Conservation (phyloP, 371 early-diverging fungal species). For the Mycotypha africana region DNA sequence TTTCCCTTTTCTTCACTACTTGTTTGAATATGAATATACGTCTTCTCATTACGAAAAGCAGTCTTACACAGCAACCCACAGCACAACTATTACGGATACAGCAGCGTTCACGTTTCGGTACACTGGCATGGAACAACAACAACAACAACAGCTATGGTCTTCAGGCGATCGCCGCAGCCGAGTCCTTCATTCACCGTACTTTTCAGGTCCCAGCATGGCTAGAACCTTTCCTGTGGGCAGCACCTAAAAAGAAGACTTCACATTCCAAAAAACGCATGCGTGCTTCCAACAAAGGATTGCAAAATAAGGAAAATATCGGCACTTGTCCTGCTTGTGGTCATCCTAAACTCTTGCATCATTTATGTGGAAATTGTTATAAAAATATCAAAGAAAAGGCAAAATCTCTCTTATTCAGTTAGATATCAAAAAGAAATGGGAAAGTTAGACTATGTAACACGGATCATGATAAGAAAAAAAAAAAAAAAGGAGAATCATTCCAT, state of each 20-base stretch:
- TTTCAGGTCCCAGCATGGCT: slow-evolving; percentile 44
- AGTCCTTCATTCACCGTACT: slow-evolving; percentile 11
- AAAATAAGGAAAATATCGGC: slow-evolving; percentile 66
- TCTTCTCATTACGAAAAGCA: slow-evolving; percentile 1
- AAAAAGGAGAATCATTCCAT: too few species aligned
- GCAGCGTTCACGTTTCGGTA: slow-evolving; percentile 15
- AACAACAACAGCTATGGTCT: neutral
- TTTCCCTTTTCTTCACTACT: slow-evolving; percentile 1
- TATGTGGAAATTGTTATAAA: slow-evolving; percentile 72
- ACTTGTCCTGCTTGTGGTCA: slow-evolving; percentile 73
- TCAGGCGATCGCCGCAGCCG: too few species aligned
- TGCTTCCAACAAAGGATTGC: slow-evolving; percentile 73
- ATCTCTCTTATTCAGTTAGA: too few species aligned
- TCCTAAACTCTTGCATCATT: slow-evolving; percentile 68
- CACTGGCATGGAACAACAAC: slow-evolving; percentile 3
- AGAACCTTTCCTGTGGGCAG: slow-evolving; percentile 66
- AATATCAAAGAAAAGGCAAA: slow-evolving; percentile 50
- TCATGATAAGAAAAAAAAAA: too few species aligned
- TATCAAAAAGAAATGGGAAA: too few species aligned
- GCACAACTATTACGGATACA: neutral
- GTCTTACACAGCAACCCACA: neutral
- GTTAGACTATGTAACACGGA: too few species aligned
- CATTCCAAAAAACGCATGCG: slow-evolving; percentile 86
- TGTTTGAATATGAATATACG: slow-evolving; percentile 7
- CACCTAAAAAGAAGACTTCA: slow-evolving; percentile 84